Evolutionary conservation across 768 basidiomycete species (phyloP).

Genomic region (Russula ochroleuca): DNA sequence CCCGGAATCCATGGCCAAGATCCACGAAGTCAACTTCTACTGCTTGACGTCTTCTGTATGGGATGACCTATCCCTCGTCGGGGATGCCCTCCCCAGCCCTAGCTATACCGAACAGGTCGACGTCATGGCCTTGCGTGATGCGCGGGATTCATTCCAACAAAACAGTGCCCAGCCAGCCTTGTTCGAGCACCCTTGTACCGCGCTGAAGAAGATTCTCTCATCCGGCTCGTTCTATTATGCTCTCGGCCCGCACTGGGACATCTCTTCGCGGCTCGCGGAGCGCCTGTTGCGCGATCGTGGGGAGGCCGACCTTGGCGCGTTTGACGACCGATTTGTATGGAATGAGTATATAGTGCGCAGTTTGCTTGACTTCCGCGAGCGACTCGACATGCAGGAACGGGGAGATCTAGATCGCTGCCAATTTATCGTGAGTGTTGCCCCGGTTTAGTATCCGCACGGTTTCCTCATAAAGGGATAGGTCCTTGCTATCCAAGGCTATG

Average conservation of each 20-base stretch:
- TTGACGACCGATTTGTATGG: conserved; percentile 90
- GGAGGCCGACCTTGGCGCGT: conserved; percentile 50
- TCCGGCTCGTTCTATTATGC: conserved; percentile 95
- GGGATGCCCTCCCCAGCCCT: conserved; percentile 52
- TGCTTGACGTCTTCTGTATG: conserved; percentile 78
- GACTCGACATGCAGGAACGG: conserved; percentile 64
- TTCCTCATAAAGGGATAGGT: conserved; percentile 44
- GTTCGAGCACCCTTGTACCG: conserved; percentile 86
- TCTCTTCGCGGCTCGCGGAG: conserved; percentile 75
- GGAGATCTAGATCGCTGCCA: conserved; percentile 76
- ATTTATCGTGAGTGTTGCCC: conserved; percentile 61
- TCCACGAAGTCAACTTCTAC: conserved; percentile 87
- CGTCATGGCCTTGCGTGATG: conserved; percentile 38
- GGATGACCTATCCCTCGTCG: conserved; percentile 63
- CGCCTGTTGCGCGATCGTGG: conserved; percentile 54
- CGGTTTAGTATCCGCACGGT: conserved; percentile 14
- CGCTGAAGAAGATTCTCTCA: conserved; percentile 85
- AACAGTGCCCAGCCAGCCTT: conserved; percentile 41
- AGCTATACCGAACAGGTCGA: conserved; percentile 54
- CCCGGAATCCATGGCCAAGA: conserved; percentile 70
- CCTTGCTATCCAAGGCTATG: conserved; percentile 91
- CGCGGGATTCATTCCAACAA: conserved; percentile 44
- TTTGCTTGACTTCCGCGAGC: conserved; percentile 81
- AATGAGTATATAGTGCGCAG: conserved; percentile 88
- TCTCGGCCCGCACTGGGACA: conserved; percentile 76